A percentile compares a stretch with the other conserved stretches of the same genome.
Evolutionary conservation across 768 basidiomycete species (phyloP).

Genomic region (Trametes elegans): DNA sequence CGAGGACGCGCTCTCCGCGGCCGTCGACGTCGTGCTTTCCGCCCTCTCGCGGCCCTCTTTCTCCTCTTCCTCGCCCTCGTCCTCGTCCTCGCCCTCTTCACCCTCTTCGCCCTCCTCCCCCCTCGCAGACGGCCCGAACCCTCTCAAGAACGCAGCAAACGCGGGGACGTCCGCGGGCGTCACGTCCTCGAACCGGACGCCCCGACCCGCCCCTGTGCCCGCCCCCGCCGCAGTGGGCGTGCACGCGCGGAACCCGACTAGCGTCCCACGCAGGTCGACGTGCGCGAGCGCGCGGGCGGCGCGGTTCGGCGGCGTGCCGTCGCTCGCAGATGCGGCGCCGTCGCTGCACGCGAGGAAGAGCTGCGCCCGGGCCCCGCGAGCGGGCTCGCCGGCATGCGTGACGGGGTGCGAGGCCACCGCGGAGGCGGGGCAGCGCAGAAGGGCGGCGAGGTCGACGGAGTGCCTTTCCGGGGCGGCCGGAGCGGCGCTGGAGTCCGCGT

Average conservation of each 20-base stretch:
- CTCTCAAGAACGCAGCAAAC: neutral
- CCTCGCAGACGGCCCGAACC: neutral
- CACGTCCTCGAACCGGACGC: constrained; percentile 5
- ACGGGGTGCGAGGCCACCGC: neutral
- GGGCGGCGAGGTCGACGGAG: neutral
- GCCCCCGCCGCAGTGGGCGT: neutral
- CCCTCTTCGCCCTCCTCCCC: neutral
- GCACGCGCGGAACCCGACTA: constrained; percentile 4
- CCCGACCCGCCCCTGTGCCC: too few relatives aligned
- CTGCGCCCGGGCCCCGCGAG: neutral
- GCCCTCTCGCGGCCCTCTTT: too few relatives aligned
- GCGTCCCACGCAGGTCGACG: neutral
- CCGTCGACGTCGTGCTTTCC: too few relatives aligned
- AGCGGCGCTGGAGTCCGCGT: neutral
- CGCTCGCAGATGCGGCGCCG: neutral
- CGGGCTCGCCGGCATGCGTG: neutral
- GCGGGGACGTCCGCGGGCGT: neutral
- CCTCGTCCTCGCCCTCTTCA: neutral
- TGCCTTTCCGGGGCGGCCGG: neutral
- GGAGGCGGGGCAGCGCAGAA: neutral
- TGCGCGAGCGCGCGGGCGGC: neutral
- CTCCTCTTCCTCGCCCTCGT: neutral
- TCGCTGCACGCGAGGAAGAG: constrained; percentile 7
- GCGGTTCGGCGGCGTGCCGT: neutral
- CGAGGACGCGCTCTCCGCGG: too few relatives aligned